These are phyloP conservation scores for Fusarium nygamai DNA, from an alignment of 2,329 filamentous ascomycete species.

Conservation along the genomic window DNA sequence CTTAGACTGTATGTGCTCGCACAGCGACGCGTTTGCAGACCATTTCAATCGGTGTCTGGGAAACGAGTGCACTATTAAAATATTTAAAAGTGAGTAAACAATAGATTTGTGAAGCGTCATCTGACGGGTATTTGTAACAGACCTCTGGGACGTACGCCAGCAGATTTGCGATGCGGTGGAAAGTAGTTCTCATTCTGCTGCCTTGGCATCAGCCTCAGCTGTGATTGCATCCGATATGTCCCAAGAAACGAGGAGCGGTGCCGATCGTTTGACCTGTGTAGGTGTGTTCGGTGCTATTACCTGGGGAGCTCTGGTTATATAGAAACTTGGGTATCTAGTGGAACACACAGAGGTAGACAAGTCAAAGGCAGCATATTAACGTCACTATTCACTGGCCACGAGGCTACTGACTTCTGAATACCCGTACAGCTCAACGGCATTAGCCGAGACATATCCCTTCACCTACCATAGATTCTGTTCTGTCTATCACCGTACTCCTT, in stretches of 20 bases:
- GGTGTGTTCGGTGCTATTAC: background rate
- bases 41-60: background rate
- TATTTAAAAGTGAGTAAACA: background rate
- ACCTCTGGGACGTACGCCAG: background rate
- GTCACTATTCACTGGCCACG: background rate
- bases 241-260: background rate
- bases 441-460: background rate
- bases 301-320: background rate
- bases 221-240: background rate
- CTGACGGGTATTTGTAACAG: background rate
- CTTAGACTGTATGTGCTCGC: background rate
- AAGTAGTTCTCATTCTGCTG: background rate
- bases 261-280: accelerated
- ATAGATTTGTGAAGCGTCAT: background rate
- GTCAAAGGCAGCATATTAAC: background rate
- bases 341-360: background rate
- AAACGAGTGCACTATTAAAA: background rate
- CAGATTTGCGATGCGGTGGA: background rate
- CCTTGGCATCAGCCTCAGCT: background rate
- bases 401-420: background rate
- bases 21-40: background rate
- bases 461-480: background rate
- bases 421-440: accelerated
- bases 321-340: too few species aligned
- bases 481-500: background rate